These are phyloP conservation scores for Chaetomium sp. DNA, from an alignment of 2,329 filamentous ascomycete genomes.

Conservation along the genomic window DNA sequence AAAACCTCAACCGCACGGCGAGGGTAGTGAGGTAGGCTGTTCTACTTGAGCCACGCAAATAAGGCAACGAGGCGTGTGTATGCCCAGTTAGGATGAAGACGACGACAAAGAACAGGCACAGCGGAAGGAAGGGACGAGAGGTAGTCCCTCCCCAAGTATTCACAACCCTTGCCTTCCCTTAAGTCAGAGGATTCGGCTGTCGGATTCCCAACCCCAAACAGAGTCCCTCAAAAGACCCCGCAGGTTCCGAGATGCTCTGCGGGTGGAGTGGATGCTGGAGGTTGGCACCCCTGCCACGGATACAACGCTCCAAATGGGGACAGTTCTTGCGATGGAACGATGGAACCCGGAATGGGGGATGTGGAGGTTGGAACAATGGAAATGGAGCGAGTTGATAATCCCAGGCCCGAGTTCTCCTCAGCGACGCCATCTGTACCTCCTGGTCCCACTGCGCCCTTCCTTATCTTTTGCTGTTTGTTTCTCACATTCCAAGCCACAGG, in stretches of 20 bases:
- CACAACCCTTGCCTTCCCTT: neutral
- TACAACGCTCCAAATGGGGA: neutral
- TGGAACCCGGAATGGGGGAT: neutral
- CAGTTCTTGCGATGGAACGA: neutral
- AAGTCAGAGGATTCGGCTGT: neutral
- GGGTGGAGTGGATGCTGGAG: slow-evolving; percentile 11
- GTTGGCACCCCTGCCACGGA: slow-evolving; percentile 1
- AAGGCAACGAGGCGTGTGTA: neutral
- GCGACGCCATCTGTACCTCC: neutral
- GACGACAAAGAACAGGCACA: neutral
- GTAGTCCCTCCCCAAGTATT: neutral
- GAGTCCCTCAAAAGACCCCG: slow-evolving; percentile 15
- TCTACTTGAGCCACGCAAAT: neutral
- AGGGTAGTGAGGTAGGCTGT: neutral
- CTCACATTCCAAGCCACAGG: neutral
- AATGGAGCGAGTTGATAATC: neutral
- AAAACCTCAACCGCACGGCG: neutral
- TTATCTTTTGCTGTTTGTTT: neutral
- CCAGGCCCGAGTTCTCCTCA: neutral
- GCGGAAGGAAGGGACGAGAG: neutral
- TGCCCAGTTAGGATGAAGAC: neutral
- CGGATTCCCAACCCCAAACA: neutral
- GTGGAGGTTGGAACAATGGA: neutral
- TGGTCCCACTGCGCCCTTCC: neutral
- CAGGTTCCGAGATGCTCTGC: slow-evolving; percentile 1